These are phyloP conservation scores for Aspergillus tubingensis DNA, from an alignment of 2,329 filamentous ascomycete species.

Conservation along the genomic window DNA sequence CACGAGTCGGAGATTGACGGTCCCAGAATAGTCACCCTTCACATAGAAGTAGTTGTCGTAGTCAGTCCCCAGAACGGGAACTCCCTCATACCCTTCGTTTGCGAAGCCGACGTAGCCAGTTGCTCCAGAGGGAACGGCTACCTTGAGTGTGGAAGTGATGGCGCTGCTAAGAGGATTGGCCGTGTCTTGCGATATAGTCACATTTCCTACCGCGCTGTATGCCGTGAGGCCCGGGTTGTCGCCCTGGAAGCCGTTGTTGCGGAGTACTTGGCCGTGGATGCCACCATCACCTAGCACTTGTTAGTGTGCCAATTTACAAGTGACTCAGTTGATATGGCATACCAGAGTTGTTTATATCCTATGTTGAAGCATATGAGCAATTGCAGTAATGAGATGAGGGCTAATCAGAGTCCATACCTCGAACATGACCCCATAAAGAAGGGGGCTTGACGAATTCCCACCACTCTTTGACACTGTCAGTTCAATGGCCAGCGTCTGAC, in stretches of 20 bases:
- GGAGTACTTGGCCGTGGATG: slow-evolving; percentile 36
- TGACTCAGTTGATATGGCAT: neutral
- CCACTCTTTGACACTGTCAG: slow-evolving; percentile 12
- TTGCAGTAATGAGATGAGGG: neutral
- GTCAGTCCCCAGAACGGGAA: slow-evolving; percentile 29
- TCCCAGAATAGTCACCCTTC: slow-evolving; percentile 31
- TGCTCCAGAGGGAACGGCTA: slow-evolving; percentile 22
- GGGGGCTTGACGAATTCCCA: slow-evolving; percentile 35
- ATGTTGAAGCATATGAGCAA: neutral
- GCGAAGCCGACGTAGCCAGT: slow-evolving; percentile 42
- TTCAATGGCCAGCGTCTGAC: neutral
- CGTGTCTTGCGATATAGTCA: slow-evolving; percentile 27
- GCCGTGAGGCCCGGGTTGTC: slow-evolving; percentile 26
- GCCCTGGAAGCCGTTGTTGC: slow-evolving; percentile 40
- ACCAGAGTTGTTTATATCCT: slow-evolving; percentile 42
- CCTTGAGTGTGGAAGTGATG: slow-evolving; percentile 31
- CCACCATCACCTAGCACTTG: slow-evolving; percentile 32
- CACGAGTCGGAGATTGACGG: slow-evolving; percentile 28
- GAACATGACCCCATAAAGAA: slow-evolving; percentile 41
- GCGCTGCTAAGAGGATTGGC: slow-evolving; percentile 29
- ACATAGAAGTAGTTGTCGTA: slow-evolving; percentile 38
- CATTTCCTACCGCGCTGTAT: slow-evolving; percentile 31
- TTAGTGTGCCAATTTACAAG: neutral
- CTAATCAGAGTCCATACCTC: slow-evolving; percentile 25
- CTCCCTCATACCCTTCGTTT: slow-evolving; percentile 45